Percentiles rank a stretch among this genome's conserved stretches.
phyloP scores from a whole-genome alignment of 352 stramenopile species.

The Phytophthora pini region DNA sequence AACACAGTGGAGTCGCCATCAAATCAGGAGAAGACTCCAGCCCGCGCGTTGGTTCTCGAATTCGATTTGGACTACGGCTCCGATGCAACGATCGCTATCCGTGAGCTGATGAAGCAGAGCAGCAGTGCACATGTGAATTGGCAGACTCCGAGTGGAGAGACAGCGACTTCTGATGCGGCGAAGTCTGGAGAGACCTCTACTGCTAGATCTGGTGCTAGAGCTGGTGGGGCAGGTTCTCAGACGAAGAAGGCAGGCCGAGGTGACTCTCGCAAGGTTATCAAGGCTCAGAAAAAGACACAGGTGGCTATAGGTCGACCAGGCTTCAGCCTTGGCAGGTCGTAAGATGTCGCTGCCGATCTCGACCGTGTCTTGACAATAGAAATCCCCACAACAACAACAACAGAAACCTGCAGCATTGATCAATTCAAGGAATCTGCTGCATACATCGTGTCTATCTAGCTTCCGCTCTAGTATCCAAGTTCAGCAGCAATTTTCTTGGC shows the following conservation, averaged over 20 bases:
- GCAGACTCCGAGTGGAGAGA: slow-evolving; percentile 32
- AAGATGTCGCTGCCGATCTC: slow-evolving; percentile 9
- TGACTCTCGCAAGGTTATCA: slow-evolving; percentile 54
- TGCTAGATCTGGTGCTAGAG: slow-evolving; percentile 4
- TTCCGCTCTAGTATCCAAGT: slow-evolving; percentile 58
- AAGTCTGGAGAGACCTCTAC: slow-evolving; percentile 11
- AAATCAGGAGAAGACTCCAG: slow-evolving; percentile 19
- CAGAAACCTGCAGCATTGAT: slow-evolving; percentile 9
- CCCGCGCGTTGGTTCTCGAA: slow-evolving; percentile 59
- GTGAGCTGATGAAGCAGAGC: slow-evolving; percentile 94
- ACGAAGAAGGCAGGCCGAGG: slow-evolving; percentile 47
- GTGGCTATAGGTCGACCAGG: slow-evolving; percentile 81
- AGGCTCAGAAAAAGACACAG: slow-evolving; percentile 73
- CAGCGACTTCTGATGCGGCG: slow-evolving; percentile 1
- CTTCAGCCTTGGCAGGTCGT: slow-evolving; percentile 82
- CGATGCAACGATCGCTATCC: slow-evolving; percentile 94
- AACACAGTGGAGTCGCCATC: background rate
- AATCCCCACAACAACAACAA: background rate
- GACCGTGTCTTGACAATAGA: background rate
- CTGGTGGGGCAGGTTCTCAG: slow-evolving; percentile 6
- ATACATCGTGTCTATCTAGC: slow-evolving; percentile 27
- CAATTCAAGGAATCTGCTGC: slow-evolving; percentile 10
- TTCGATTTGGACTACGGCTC: slow-evolving; percentile 70
- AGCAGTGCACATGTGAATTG: slow-evolving; percentile 83
- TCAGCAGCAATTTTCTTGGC: slow-evolving; percentile 73